Conservation (phyloP, 306 rosid species). For the Purshia tridentata region DNA sequence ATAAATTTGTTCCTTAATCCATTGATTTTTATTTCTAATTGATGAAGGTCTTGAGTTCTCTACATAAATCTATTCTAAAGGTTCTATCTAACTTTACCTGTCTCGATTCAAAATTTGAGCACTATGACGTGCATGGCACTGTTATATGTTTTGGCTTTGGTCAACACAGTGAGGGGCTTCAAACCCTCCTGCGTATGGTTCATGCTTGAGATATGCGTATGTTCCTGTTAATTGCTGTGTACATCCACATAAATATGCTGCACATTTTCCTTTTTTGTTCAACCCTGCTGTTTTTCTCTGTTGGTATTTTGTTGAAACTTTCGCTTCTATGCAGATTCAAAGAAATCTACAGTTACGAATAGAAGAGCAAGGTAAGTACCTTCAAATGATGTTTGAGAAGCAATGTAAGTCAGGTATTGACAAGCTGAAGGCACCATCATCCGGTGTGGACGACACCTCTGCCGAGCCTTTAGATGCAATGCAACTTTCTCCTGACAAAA, state of each 20-base stretch:
- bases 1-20: constrained; percentile 23
- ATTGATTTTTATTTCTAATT: constrained; percentile 23
- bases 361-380: constrained; percentile 95
- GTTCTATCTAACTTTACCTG: constrained; percentile 3
- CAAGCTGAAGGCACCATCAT: constrained; percentile 33
- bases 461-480: constrained; percentile 42
- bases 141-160: background rate
- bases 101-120: background rate
- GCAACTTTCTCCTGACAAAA: constrained; percentile 47
- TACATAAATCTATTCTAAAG: constrained; percentile 20
- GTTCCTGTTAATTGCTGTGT: background rate
- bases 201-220: background rate
- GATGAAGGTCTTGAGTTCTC: constrained; percentile 9
- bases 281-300: background rate
- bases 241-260: background rate
- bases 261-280: background rate
- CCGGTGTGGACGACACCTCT: constrained; percentile 44
- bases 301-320: background rate
- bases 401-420: constrained; percentile 53
- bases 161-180: background rate
- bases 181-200: background rate
- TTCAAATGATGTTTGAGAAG: constrained; percentile 95
- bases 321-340: constrained; percentile 56
- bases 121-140: background rate
- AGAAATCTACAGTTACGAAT: constrained; percentile 92